Conservation (phyloP, 2,329 filamentous ascomycete genomes). For the Blastomyces parvus region DNA sequence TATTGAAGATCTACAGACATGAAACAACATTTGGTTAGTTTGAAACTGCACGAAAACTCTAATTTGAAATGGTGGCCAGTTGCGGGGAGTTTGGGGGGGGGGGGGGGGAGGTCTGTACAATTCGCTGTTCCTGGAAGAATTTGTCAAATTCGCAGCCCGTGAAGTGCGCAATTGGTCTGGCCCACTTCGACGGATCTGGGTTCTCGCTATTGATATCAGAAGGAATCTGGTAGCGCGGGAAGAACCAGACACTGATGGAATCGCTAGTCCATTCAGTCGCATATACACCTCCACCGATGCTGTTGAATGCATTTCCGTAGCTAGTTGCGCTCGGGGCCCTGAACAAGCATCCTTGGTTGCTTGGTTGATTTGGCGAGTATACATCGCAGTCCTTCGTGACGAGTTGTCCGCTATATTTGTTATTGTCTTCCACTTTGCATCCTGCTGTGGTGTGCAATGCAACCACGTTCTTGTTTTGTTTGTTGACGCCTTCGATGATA, state of each 20-base stretch:
- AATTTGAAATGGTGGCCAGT: no score
- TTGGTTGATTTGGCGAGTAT: conserved; percentile 33
- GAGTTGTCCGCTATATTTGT: conserved; percentile 39
- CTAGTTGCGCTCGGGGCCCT: conserved; percentile 41
- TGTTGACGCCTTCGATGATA: conserved; percentile 69
- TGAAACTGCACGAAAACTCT: not conserved
- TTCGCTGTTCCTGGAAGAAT: conserved; percentile 62
- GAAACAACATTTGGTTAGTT: conserved; percentile 1
- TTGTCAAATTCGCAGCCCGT: conserved; percentile 60
- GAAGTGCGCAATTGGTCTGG: conserved; percentile 59
- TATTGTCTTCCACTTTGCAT: conserved; percentile 48
- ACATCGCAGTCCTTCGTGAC: conserved; percentile 51
- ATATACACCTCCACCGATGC: conserved; percentile 58
- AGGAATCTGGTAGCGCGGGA: conserved; percentile 58
- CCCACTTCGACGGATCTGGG: conserved; percentile 62
- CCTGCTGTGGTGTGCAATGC: conserved; percentile 57
- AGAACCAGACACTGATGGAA: conserved; percentile 73
- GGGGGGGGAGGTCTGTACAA: conserved; percentile 36
- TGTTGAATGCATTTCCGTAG: conserved; percentile 64
- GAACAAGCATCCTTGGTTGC: conserved; percentile 52
- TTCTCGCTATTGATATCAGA: conserved; percentile 49
- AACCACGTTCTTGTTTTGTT: conserved; percentile 49
- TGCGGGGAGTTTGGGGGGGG: not conserved
- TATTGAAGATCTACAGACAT: conserved; percentile 48
- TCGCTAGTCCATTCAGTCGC: conserved; percentile 66